Evolutionary conservation across 2,329 filamentous ascomycete genomes (phyloP).

Genomic region (Truncatella angustata): DNA sequence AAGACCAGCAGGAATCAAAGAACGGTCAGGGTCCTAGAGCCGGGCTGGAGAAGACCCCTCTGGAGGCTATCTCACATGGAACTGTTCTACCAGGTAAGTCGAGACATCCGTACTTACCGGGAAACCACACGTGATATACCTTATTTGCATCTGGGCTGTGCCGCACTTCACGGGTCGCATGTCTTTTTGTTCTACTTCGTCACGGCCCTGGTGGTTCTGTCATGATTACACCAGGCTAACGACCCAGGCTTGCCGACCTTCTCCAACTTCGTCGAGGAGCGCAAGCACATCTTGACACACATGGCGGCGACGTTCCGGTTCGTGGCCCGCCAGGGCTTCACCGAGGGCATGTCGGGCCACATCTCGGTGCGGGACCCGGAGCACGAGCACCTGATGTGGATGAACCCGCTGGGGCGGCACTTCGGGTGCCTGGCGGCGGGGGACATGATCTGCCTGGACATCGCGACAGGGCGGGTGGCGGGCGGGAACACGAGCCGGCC

Average conservation of each 20-base stretch:
- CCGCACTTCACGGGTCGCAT: neutral
- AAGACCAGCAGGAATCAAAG: conserved; percentile 14
- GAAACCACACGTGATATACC: too few relatives aligned
- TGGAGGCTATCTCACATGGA: conserved; percentile 35
- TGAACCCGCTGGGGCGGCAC: conserved; percentile 64
- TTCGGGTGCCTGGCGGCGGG: conserved; percentile 63
- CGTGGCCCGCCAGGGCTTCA: conserved; percentile 63
- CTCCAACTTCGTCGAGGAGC: conserved; percentile 40
- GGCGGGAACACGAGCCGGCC: conserved; percentile 60
- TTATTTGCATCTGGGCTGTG: neutral
- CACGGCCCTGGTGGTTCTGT: too few relatives aligned
- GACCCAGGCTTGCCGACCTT: conserved; percentile 41
- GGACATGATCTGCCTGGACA: conserved; percentile 67
- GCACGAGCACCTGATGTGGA: conserved; percentile 62
- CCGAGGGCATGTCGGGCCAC: conserved; percentile 55
- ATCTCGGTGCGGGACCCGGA: conserved; percentile 68
- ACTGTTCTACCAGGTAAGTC: conserved; percentile 28
- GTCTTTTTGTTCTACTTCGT: neutral
- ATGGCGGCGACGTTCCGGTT: conserved; percentile 69
- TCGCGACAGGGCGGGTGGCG: conserved; percentile 55
- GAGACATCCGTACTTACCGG: too few relatives aligned
- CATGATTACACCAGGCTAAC: rapidly evolving
- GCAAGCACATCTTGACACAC: conserved; percentile 63
- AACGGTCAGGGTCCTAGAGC: conserved; percentile 7
- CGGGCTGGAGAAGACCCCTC: conserved; percentile 27